These are phyloP conservation scores for Davidsoniella virescens DNA, from an alignment of 2,329 filamentous ascomycete species.

Conservation along the genomic window DNA sequence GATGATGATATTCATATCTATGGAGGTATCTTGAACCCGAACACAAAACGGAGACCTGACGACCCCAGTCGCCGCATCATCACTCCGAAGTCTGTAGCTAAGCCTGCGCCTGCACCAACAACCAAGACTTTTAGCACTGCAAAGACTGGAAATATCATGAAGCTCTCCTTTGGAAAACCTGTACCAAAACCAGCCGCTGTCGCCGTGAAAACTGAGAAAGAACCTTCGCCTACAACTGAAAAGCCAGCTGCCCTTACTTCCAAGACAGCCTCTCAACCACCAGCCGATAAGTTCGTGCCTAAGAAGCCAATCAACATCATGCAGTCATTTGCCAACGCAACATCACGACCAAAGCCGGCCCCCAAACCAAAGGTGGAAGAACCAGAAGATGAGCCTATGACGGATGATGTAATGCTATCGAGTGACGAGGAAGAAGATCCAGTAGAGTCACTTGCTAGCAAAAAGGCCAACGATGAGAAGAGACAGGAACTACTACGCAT, in stretches of 20 bases:
- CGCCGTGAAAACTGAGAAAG: neutral
- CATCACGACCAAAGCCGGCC: conserved; percentile 30
- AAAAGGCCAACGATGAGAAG: conserved; percentile 19
- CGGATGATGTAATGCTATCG: conserved; percentile 19
- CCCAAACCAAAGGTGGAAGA: conserved; percentile 12
- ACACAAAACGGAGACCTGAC: conserved; percentile 1
- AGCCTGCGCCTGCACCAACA: neutral
- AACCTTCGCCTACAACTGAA: neutral
- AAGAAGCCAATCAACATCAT: conserved; percentile 44
- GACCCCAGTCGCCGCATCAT: neutral
- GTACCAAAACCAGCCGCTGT: neutral
- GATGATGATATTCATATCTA: conserved; percentile 4
- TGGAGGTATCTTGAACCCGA: conserved; percentile 4
- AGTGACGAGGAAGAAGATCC: conserved; percentile 25
- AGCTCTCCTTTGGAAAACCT: conserved; percentile 4
- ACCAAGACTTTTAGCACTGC: neutral
- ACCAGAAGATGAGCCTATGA: conserved; percentile 15
- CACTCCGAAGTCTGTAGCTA: neutral
- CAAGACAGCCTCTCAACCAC: neutral
- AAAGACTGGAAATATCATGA: neutral
- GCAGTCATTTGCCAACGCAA: conserved; percentile 58
- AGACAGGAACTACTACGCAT: conserved; percentile 23
- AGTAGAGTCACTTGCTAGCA: conserved; percentile 17
- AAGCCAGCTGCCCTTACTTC: neutral
- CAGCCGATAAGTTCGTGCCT: conserved; percentile 17